Evolutionary conservation across 2,329 filamentous ascomycete species (phyloP).

Genomic region (Claviceps fusiformis): DNA sequence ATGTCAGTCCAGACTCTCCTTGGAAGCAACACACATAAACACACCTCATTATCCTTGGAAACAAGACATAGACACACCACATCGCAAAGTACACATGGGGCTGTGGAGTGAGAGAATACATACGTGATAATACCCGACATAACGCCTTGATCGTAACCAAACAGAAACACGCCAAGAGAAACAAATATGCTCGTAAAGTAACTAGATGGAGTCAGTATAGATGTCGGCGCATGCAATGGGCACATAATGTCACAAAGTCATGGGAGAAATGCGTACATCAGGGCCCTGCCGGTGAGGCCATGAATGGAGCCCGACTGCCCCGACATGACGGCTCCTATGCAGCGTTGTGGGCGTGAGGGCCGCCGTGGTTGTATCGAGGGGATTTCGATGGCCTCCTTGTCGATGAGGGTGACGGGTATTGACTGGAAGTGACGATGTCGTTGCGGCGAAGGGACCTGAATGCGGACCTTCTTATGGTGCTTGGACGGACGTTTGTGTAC

Average conservation of each 20-base stretch:
- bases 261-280: constrained; percentile 51
- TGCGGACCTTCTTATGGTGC: constrained; percentile 52
- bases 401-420: constrained; percentile 27
- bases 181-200: constrained; percentile 93
- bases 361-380: constrained; percentile 52
- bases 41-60: too few species aligned
- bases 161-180: constrained; percentile 74
- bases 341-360: constrained; percentile 53
- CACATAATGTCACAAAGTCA: not conserved
- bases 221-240: not conserved
- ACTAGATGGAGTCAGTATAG: constrained; percentile 28
- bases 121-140: constrained; percentile 66
- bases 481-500: constrained; percentile 31
- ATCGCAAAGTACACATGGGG: not conserved
- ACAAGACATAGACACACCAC: too few species aligned
- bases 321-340: constrained; percentile 77
- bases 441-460: constrained; percentile 36
- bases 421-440: constrained; percentile 23
- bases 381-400: constrained; percentile 71
- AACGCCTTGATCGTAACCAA: constrained; percentile 81
- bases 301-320: constrained; percentile 63
- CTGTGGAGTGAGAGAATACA: constrained; percentile 12
- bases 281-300: constrained; percentile 88
- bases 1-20: not conserved
- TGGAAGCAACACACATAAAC: not conserved